These are phyloP conservation scores for Cyberlindnera euphorbiiphila DNA, from an alignment of 805 yeast species.

Conservation along the genomic window DNA sequence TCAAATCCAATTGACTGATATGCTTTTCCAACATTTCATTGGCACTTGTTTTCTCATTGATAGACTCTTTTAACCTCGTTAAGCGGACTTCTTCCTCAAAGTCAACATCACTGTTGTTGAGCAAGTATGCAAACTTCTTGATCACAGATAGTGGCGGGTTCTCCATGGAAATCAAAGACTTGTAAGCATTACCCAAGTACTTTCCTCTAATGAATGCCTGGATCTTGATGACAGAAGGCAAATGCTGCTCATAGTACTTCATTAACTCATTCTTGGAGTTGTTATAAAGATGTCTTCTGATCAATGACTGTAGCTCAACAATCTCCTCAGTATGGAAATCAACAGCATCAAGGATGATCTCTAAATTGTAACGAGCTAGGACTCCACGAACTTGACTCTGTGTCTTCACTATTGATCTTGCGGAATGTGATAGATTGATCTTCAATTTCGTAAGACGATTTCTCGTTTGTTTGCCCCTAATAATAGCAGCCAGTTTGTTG, in stretches of 20 bases:
- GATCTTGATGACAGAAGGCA: conserved; percentile 58
- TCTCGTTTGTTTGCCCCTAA: conserved; percentile 37
- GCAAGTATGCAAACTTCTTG: conserved; percentile 66
- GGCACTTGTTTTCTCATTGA: conserved; percentile 62
- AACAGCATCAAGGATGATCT: conserved; percentile 49
- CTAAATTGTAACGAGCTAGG: conserved; percentile 51
- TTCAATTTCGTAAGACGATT: conserved; percentile 15
- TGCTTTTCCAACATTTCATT: conserved; percentile 72
- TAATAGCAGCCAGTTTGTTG: conserved; percentile 34
- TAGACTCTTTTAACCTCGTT: conserved; percentile 61
- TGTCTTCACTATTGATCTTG: conserved; percentile 33
- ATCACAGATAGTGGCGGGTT: conserved; percentile 80
- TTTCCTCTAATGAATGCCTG: conserved; percentile 72
- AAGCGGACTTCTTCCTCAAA: conserved; percentile 70
- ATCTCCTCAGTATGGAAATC: conserved; percentile 41
- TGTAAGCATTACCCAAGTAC: conserved; percentile 69
- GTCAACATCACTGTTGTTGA: conserved; percentile 70
- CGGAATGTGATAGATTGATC: conserved; percentile 1
- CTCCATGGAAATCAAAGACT: conserved; percentile 58
- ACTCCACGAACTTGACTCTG: conserved; percentile 67
- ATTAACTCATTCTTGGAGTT: conserved; percentile 30
- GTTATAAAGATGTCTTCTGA: conserved; percentile 48
- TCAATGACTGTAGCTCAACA: conserved; percentile 47
- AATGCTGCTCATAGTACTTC: conserved; percentile 50
- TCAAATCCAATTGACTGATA: conserved; percentile 72